Base-by-base conservation (phyloP, 2,329 filamentous ascomycete genomes). In the Daldinia sp. region DNA sequence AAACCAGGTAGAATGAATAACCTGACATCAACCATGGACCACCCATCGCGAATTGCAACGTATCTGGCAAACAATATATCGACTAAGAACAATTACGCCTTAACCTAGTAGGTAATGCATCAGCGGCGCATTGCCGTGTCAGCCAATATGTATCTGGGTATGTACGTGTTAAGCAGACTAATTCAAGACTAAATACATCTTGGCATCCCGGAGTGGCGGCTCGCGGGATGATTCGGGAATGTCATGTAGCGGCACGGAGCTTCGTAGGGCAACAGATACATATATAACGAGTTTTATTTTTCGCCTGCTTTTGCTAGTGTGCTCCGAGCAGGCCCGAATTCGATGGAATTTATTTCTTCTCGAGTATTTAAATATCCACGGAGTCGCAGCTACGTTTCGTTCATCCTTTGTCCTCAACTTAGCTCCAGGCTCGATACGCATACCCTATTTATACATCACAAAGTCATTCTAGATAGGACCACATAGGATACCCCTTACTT, bases 151-250 rank as follows among this genome's bases (percentile, higher is more conserved):
- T 35, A 35, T 7, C 13, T 35, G 17, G 2, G n/a, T 35, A 25
- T 43, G 21, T 19, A 23, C 19, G 8, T 43, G 39, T 21, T 8
- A 9, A 8, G 2, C 39, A 25, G 21, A 43, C 39, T 43, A 25
- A 43, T 52, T 43, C 32, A 50, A 53, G 43, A 51, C 43, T 63
- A 63, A 34, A 53, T 43, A 57, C 25, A 47, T 48, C 61, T 60
- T 63, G 63, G 55, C 57, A 35, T 34, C 1, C 51, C 32, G 48
- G 43, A n/a, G 63, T 66, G 60, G 56, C 63, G 27, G 63, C 53
- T 15, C 43, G 15, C 63, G 63, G 63, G 57, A 63, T 49, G 41
- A 34, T 41, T 63, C 63, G 63, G 63, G 48, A 52, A 66, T 59
- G 13, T 10, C 29, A 52, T 50, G 29, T 21, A 23, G 17, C 29